Percentiles rank a stretch among this genome's conserved stretches.
These are phyloP conservation scores for Nakazawaea peltata DNA, from an alignment of 805 yeast genomes.

Conservation along the genomic window DNA sequence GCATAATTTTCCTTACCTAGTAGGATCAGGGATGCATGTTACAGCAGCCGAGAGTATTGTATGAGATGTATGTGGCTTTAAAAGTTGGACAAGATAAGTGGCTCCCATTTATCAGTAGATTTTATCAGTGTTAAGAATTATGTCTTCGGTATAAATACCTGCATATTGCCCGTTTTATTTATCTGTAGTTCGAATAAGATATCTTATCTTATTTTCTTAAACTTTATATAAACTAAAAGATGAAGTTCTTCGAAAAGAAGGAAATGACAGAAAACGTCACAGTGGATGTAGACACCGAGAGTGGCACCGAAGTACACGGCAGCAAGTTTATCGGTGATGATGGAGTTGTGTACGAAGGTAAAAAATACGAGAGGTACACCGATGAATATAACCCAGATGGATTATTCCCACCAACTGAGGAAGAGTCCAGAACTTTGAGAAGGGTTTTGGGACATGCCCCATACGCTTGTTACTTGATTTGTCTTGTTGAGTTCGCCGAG, in stretches of 20 bases:
- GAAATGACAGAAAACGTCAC: background rate
- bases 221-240: too few species aligned
- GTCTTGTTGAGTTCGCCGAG: conserved; percentile 42
- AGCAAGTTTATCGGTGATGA: conserved; percentile 7
- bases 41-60: too few species aligned
- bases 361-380: conserved; percentile 12
- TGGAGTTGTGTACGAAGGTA: conserved; percentile 9
- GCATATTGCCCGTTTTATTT: too few species aligned
- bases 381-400: conserved; percentile 24
- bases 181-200: too few species aligned
- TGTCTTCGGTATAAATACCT: too few species aligned
- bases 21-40: too few species aligned
- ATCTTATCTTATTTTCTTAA: too few species aligned
- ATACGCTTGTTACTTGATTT: conserved; percentile 40
- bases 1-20: too few species aligned
- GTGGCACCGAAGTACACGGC: background rate
- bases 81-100: too few species aligned
- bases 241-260: conserved; percentile 4
- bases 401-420: conserved; percentile 16
- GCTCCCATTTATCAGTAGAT: too few species aligned
- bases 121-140: too few species aligned
- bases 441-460: conserved; percentile 40
- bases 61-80: too few species aligned
- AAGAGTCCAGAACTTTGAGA: conserved; percentile 24
- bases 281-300: conserved; percentile 2